Evolutionary conservation across 2,329 filamentous ascomycete genomes (phyloP), one percentile per base, ranked within the genome.

Genomic region (Ophidiomyces ophidiicola): DNA sequence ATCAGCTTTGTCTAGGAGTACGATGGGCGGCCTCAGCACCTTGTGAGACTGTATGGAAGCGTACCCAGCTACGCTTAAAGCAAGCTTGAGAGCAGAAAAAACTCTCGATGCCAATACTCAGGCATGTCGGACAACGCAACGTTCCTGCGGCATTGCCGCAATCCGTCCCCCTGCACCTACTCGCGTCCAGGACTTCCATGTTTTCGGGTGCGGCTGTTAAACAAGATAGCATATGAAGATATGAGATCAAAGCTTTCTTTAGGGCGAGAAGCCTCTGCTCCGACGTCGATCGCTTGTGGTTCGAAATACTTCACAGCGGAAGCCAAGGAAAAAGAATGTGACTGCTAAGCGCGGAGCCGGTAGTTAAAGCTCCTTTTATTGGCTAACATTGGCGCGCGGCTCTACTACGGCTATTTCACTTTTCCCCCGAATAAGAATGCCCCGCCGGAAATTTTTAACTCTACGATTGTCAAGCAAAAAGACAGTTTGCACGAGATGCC

Each of bases 1-100:
- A 25, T 45, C 32, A 45, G 39, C 28, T 20, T 5, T 26, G 35
- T 10, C 4, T 21, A 29, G 23, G 10, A 15, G 18, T 11, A 36
- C 15, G 17, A n/a, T 26, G 17, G 42, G 37, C 36, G 20, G 37
- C 38, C 42, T 38, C 43, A 49, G 50, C 46, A 47, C 47, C 48
- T 46, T 50, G 44, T 39, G 47, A 48, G 51, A 48, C 33, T 20
- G 48, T 42, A 48, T 46, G 52, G 53, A 51, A 51, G 46, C 51
- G 53, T 77, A 96, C 90, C 90, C 90, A 98, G 69, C 86, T 98
- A 62, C 78, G 80, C 72, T 94, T 96, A 68, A 98, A 98, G 70
- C 90, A 98, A 53, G 96, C 90, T 62, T 98, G 90, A 19, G 86
- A 86, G 69, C 90, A 98, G 67, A 96, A 98, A 65, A 78, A 94